These are phyloP conservation scores for Spiromastix sp. DNA, from an alignment of 2,329 filamentous ascomycete genomes.

Conservation along the genomic window DNA sequence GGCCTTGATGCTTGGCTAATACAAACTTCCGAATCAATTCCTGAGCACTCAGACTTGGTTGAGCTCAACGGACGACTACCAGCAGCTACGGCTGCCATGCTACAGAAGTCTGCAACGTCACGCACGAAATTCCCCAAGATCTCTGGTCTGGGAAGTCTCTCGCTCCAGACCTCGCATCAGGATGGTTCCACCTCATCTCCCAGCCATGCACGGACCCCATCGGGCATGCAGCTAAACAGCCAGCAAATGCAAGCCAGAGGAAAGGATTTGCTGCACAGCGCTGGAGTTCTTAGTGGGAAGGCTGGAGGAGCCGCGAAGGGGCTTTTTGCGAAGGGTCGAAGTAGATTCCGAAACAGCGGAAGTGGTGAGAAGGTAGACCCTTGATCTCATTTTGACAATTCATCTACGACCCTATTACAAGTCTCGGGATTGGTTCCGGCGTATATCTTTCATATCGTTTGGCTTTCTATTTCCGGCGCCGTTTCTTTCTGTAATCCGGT, in stretches of 20 bases:
- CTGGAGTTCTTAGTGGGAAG: slow-evolving; percentile 59
- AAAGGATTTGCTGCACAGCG: slow-evolving; percentile 79
- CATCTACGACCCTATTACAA: slow-evolving; percentile 2
- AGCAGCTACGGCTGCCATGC: slow-evolving; percentile 13
- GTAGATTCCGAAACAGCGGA: slow-evolving; percentile 59
- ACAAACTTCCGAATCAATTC: slow-evolving; percentile 38
- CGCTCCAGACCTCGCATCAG: slow-evolving; percentile 16
- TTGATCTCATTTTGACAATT: slow-evolving; percentile 42
- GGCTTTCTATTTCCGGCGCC: neutral
- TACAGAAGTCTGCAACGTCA: slow-evolving; percentile 21
- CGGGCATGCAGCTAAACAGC: slow-evolving; percentile 35
- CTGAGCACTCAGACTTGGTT: slow-evolving; percentile 42
- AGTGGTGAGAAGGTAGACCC: slow-evolving; percentile 77
- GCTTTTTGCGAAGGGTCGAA: slow-evolving; percentile 81
- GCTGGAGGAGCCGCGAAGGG: slow-evolving; percentile 78
- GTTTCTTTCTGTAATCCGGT: neutral
- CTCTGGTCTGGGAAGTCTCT: slow-evolving; percentile 22
- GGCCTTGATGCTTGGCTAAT: slow-evolving; percentile 57
- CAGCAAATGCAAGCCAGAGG: slow-evolving; percentile 68
- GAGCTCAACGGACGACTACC: slow-evolving; percentile 25
- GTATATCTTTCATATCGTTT: slow-evolving; percentile 11
- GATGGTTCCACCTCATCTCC: slow-evolving; percentile 23
- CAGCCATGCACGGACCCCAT: slow-evolving; percentile 25
- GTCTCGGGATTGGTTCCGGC: slow-evolving; percentile 12
- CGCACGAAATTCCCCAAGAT: slow-evolving; percentile 34